Base-by-base conservation (phyloP, 2,329 filamentous ascomycete genomes). In the Sclerotinia borealis region DNA sequence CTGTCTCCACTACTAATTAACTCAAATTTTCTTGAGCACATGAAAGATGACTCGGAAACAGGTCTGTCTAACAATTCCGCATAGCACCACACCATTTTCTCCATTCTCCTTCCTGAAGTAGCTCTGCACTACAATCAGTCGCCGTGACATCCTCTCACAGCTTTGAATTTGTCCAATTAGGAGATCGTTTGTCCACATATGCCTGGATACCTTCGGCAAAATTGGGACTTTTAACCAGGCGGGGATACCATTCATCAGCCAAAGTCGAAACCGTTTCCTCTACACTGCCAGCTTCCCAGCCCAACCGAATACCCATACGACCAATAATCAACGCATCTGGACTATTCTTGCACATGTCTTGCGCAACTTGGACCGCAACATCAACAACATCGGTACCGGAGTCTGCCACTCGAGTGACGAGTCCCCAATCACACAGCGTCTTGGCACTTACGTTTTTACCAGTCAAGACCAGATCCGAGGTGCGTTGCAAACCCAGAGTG, bases 121-220 rank as follows among this genome's bases (percentile, higher is more conserved):
- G 29, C 29, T n/a, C 11, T 49, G 31, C 31, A 34, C n/a, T n/a
- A 27, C 25, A 17, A 22, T 17, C 7, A 25, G 22, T 61, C 19
- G 3, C 37, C 37, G 8, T 31, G 25, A 31, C 37, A 5, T 19
- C 7, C n/a, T 13, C 41, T 59, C 29, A 54, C 39, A 86, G 68
- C 74, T 85, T 85, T 68, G 83, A 85, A 66, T 84, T 78, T 71
- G 77, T 81, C 88, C 88, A 92, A 37, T 79, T 78, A 3, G 89
- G 83, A 75, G 82, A 80, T 71, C 88, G 79, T 80, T 86, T 90
- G 80, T 91, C 88, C 27, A 88, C 85, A 78, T 92, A 93, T 64
- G 89, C 89, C 75, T 75, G 77, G 22, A 92, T 78, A 0, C 90
- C 90, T 76, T 92, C 89, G 59, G 81, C 82, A 74, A 91, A 85